Percentiles rank a stretch among this genome's conserved stretches.
phyloP scores from a whole-genome alignment of 1,284 basidiomycete genomes.

The Gymnopus androsaceus region DNA sequence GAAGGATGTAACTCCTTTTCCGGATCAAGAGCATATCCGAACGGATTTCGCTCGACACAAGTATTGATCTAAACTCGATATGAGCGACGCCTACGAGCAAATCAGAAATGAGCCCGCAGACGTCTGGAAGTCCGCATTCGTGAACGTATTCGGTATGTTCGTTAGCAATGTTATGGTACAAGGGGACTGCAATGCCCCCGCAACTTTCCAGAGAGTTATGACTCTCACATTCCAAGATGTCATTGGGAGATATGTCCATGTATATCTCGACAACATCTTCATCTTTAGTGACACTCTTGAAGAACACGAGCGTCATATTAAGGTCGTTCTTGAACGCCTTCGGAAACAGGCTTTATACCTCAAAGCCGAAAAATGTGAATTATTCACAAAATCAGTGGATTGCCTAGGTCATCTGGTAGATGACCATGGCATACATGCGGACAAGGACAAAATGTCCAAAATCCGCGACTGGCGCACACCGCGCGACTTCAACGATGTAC shows the following conservation, averaged over 20 bases:
- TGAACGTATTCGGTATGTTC: conserved; percentile 27
- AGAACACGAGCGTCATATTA: conserved; percentile 27
- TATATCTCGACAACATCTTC: conserved; percentile 37
- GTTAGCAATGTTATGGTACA: conserved; percentile 32
- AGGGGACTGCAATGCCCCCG: no score
- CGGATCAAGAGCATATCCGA: no score
- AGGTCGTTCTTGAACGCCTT: conserved; percentile 24
- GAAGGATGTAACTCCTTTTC: no score
- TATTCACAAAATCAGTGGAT: conserved; percentile 19
- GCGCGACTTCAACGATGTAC: conserved; percentile 14
- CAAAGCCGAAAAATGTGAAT: conserved; percentile 28
- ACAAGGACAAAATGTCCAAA: conserved; percentile 20
- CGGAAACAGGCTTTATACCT: conserved; percentile 23
- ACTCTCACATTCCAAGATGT: no score
- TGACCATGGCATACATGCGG: conserved; percentile 24
- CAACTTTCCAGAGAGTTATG: no score
- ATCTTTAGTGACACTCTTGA: conserved; percentile 33
- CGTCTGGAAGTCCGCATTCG: conserved; percentile 19
- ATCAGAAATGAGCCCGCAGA: conserved; percentile 13
- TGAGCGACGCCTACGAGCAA: conserved; percentile 35
- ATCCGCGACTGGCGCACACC: conserved; percentile 29
- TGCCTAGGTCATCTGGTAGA: conserved; percentile 23
- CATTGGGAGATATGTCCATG: conserved; percentile 11
- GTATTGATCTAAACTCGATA: conserved; percentile 33
- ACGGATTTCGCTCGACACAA: conserved; percentile 29